Evolutionary conservation across 495 filamentous ascomycete species (phyloP).

Genomic region (Bryoglossum gracile): DNA sequence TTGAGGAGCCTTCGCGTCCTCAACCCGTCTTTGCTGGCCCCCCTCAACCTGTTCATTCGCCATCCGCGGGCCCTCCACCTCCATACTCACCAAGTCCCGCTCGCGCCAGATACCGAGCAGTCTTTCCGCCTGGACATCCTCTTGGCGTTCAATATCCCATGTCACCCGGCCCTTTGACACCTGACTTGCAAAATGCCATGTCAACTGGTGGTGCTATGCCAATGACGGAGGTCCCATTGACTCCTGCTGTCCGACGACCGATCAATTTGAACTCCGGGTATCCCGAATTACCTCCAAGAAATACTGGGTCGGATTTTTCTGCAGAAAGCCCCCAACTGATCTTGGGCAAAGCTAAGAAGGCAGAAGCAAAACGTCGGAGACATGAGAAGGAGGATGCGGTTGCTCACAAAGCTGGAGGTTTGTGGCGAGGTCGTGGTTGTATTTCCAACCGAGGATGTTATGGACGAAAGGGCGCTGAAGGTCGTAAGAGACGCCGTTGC

Average conservation of each 20-base stretch:
- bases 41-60: constrained; percentile 1
- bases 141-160: constrained; percentile 14
- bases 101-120: constrained; percentile 16
- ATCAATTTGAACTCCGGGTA: constrained; percentile 31
- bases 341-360: constrained; percentile 34
- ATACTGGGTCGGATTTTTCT: constrained; percentile 17
- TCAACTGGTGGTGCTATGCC: constrained; percentile 38
- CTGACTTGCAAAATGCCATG: constrained; percentile 31
- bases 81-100: constrained; percentile 28
- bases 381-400: constrained; percentile 57
- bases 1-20: background rate
- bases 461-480: constrained; percentile 54
- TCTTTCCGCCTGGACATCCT: constrained; percentile 24
- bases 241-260: constrained; percentile 15
- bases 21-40: background rate
- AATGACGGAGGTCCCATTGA: constrained; percentile 35
- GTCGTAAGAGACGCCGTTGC: constrained; percentile 54
- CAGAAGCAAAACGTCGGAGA: constrained; percentile 44
- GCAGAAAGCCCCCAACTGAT: constrained; percentile 21
- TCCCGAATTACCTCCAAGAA: constrained; percentile 15
- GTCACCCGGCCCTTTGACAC: constrained; percentile 23
- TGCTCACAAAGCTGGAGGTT: constrained; percentile 45
- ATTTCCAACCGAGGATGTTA: constrained; percentile 53
- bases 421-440: constrained; percentile 55
- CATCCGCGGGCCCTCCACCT: constrained; percentile 16